Base-by-base conservation (phyloP, 805 yeast genomes). In the Starmerella powellii region DNA sequence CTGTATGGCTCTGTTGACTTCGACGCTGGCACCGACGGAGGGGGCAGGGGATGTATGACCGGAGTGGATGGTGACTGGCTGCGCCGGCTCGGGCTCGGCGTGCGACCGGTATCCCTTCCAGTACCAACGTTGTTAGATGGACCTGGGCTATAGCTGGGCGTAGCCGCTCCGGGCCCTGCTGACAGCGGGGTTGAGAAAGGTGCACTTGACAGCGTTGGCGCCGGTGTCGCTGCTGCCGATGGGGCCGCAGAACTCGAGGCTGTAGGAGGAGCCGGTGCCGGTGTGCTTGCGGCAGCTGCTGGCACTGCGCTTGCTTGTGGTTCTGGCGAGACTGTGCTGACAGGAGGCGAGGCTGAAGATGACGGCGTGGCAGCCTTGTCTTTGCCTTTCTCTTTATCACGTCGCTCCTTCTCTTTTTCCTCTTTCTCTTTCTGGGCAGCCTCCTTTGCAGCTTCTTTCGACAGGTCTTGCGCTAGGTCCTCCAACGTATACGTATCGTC, bases 391-490 rank as follows among this genome's bases (percentile, higher is more conserved):
- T 47, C 57, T 33, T 45, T 45, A 8, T 56, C 54, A 28, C 36
- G 34, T 20, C 46, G 47, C 12, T 54, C 57, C 6, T 38, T 29
- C 29, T 49, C 53, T 6, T 40, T 41, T 10, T 41, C 47, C 19
- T 47, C 50, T 28, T 41, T 40, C 27, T 37, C 39, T 32, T 48
- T 52, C 17, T 42, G 48, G 12, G 47, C 55, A 15, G 56, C 55
- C 32, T 51, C 56, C 52, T 62, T 59, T 51, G 60, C 58, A 21
- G 53, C 54, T 42, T 63, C 63, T 38, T 58, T 57, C 35, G 54
- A 48, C 10, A 54, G 37, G 37, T 60, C 63, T 31, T 56, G 62
- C 3, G 65, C 65, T 23, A 61, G 50, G 31, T 61, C 65, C 29
- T 61, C 65, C 18, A 61, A 47, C 6, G 62, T 48, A 31, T 50